A percentile compares a stretch with the other conserved stretches of the same genome.
phyloP scores from a whole-genome alignment of 805 yeast genomes.

The Kazachstania psychrophila region DNA sequence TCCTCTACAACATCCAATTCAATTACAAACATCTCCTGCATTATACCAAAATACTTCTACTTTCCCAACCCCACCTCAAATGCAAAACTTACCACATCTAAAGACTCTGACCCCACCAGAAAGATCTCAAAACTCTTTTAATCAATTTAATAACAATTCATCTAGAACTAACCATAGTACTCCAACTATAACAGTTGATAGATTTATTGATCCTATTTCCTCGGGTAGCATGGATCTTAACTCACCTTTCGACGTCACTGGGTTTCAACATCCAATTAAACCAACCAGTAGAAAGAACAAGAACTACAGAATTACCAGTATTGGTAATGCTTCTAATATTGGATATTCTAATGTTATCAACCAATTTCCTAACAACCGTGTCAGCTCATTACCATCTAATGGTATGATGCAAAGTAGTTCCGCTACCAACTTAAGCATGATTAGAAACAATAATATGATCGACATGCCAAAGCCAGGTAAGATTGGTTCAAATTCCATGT shows the following conservation, averaged over 20 bases:
- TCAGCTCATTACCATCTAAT: constrained; percentile 6
- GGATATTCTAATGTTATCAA: constrained; percentile 9
- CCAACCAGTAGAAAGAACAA: constrained; percentile 30
- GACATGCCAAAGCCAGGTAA: constrained; percentile 6
- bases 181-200: constrained; percentile 9
- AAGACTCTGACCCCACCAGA: constrained; percentile 1
- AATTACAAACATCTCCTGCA: constrained; percentile 1
- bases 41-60: constrained; percentile 1
- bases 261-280: constrained; percentile 9
- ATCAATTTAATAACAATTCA: constrained; percentile 9
- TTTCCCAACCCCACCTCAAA: constrained; percentile 2
- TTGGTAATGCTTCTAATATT: constrained; percentile 25
- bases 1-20: constrained; percentile 9
- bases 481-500: too few relatives aligned
- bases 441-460: neutral
- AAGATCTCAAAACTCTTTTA: constrained; percentile 7
- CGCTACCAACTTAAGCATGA: neutral
- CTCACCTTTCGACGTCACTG: constrained; percentile 7
- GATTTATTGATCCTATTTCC: constrained; percentile 18
- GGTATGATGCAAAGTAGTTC: neutral
- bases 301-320: constrained; percentile 20
- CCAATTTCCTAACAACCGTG: constrained; percentile 7
- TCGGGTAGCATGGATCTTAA: constrained; percentile 6
- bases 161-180: constrained; percentile 3
- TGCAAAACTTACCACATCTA: constrained; percentile 5